Evolutionary conservation across 192 early-diverging fungal genomes (phyloP).

Genomic region (Coemansia interrupta): DNA sequence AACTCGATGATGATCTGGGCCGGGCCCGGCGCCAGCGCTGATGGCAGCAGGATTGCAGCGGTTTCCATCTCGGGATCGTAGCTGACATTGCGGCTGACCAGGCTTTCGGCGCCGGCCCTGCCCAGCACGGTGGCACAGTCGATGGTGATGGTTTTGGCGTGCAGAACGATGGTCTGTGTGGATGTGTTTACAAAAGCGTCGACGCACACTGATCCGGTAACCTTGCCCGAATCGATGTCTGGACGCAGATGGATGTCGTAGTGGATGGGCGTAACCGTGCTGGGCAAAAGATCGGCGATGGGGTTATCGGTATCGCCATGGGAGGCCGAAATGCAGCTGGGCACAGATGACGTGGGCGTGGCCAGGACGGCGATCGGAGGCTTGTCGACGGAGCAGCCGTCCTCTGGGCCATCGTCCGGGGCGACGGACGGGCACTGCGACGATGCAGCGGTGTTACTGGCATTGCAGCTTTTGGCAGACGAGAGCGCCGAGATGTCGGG

Average conservation of each 20-base stretch:
- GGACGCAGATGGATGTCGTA: constrained; percentile 79
- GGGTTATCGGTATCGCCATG: no score
- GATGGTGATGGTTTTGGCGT: constrained; percentile 60
- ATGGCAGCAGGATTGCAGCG: constrained; percentile 35
- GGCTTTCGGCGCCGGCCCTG: no score
- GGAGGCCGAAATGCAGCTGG: no score
- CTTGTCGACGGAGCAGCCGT: no score
- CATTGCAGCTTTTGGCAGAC: no score
- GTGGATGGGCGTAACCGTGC: constrained; percentile 71
- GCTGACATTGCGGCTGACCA: background rate
- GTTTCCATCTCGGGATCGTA: constrained; percentile 41
- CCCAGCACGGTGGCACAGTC: constrained; percentile 10
- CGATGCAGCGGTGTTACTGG: no score
- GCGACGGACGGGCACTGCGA: no score
- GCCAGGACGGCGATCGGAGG: no score
- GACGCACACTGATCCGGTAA: constrained; percentile 70
- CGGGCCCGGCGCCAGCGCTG: constrained; percentile 30
- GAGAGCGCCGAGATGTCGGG: no score
- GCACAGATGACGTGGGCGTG: no score
- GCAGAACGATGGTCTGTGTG: constrained; percentile 59
- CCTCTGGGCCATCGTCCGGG: no score
- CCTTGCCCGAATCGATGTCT: constrained; percentile 68
- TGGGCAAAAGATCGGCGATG: constrained; percentile 62
- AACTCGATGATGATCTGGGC: constrained; percentile 57
- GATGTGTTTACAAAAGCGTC: constrained; percentile 55